Percentiles rank a stretch among this genome's conserved stretches.
Conservation (phyloP, 2,329 filamentous ascomycete species). For the Alternaria incomplexa region DNA sequence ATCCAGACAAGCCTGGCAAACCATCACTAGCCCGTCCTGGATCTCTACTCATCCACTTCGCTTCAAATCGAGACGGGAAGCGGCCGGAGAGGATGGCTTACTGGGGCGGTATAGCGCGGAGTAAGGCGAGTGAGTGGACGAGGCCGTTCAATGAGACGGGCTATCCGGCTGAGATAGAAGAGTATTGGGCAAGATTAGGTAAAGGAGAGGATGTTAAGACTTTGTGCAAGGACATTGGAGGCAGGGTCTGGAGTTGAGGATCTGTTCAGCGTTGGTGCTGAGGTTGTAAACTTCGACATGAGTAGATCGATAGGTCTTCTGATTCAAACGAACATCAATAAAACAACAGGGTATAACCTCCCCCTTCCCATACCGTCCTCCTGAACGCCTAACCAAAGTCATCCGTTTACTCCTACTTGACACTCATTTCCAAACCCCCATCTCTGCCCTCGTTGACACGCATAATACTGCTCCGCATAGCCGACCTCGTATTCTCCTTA, state of each 20-base stretch:
- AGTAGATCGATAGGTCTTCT: neutral
- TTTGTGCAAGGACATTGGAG: neutral
- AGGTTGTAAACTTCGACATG: neutral
- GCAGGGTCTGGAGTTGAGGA: neutral
- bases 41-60: slow-evolving; percentile 4
- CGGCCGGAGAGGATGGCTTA: slow-evolving; percentile 7
- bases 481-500: neutral
- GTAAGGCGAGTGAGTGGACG: neutral
- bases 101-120: neutral
- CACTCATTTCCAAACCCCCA: slow-evolving; percentile 17
- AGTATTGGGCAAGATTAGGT: neutral
- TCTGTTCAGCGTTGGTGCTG: neutral
- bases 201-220: neutral
- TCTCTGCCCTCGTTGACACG: slow-evolving; percentile 21
- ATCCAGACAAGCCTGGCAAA: neutral
- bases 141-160: neutral
- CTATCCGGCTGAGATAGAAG: neutral
- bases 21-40: neutral
- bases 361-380: neutral
- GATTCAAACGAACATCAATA: neutral
- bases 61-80: slow-evolving; percentile 7
- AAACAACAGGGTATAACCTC: neutral
- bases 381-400: neutral
- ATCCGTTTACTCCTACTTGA: neutral
- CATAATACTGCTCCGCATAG: neutral